Percentiles rank a stretch among this genome's conserved stretches.
These are phyloP conservation scores for Agapanthus africanus DNA, from an alignment of 106 monocot species.

Conservation along the genomic window DNA sequence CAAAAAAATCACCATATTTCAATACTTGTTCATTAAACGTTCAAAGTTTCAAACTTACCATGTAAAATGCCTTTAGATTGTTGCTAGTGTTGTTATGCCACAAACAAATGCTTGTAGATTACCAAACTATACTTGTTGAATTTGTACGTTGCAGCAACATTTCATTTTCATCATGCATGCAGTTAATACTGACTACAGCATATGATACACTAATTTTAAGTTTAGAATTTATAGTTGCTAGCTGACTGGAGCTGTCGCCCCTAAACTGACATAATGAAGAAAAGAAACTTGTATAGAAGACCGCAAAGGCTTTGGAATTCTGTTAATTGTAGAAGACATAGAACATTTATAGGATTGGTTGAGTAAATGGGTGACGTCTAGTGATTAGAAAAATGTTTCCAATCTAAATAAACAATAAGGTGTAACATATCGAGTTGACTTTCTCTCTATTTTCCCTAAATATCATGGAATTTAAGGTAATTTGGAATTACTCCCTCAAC, in stretches of 20 bases:
- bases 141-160: not conserved
- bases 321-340: not conserved
- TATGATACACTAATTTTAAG: not conserved
- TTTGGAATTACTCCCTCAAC: too few species aligned
- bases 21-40: not conserved
- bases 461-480: too few species aligned
- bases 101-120: too few species aligned
- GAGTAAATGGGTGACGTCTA: not conserved
- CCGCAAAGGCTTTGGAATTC: not conserved
- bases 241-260: not conserved
- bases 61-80: not conserved
- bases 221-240: not conserved
- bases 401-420: too few species aligned
- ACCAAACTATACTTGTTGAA: too few species aligned
- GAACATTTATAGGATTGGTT: not conserved
- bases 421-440: too few species aligned
- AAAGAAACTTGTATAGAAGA: not conserved
- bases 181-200: not conserved
- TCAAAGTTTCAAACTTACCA: not conserved
- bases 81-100: not conserved
- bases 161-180: not conserved
- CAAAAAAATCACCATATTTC: not conserved
- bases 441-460: too few species aligned
- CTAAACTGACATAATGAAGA: not conserved
- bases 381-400: not conserved